Evolutionary conservation across 2,329 filamentous ascomycete species (phyloP).

Genomic region (Tolypocladium guangdongense): DNA sequence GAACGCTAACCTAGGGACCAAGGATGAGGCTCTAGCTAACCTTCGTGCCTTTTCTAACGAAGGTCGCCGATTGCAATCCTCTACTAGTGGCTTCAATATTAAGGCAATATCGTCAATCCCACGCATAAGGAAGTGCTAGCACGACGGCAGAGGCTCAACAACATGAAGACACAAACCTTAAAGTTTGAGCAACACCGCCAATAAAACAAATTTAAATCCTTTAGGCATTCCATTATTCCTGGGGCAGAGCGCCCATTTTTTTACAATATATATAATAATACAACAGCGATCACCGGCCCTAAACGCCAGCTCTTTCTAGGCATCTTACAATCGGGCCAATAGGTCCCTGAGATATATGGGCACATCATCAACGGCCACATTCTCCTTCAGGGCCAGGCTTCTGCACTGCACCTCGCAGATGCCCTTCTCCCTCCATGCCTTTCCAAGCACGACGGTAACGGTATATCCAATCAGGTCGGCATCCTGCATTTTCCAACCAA

Average conservation of each 20-base stretch:
- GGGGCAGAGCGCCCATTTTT: not conserved
- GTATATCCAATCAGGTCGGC: slow-evolving; percentile 87
- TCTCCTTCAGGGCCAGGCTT: slow-evolving; percentile 48
- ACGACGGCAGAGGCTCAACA: not conserved
- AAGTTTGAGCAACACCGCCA: too few species aligned
- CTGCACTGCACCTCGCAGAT: slow-evolving; percentile 73
- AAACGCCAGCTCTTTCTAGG: not conserved
- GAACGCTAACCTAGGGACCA: too few species aligned
- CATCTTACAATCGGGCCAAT: slow-evolving; percentile 37
- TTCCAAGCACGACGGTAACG: slow-evolving; percentile 68
- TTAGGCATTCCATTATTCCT: not conserved
- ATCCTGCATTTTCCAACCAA: slow-evolving; percentile 83
- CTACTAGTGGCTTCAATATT: too few species aligned
- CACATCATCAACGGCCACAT: slow-evolving; percentile 37
- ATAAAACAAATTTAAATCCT: not conserved
- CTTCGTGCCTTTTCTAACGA: too few species aligned
- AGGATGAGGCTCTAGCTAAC: too few species aligned
- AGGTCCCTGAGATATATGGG: slow-evolving; percentile 32
- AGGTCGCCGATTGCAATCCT: too few species aligned
- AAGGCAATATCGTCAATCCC: too few species aligned
- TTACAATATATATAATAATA: not conserved
- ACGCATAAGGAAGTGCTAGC: too few species aligned
- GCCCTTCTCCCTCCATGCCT: slow-evolving; percentile 47
- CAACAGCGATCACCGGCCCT: not conserved
- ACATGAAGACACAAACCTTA: not conserved